Conservation (phyloP, 1,284 basidiomycete species). For the Coriolopsis trogii region DNA sequence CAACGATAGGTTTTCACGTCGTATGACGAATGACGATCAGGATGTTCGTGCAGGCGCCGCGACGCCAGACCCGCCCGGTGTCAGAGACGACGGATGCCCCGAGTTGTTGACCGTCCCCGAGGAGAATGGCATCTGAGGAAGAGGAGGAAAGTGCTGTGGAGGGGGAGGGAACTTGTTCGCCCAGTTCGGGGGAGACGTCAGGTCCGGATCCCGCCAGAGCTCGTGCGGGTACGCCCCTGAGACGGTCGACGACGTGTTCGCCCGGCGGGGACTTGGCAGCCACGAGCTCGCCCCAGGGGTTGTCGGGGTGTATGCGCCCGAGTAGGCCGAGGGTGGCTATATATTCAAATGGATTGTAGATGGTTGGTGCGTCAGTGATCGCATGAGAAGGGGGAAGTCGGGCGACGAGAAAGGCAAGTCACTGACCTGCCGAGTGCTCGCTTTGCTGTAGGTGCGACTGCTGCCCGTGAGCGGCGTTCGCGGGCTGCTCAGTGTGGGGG, state of each 20-base stretch:
- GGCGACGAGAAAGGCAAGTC: background rate
- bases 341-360: background rate
- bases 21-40: no score
- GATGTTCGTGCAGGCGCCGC: no score
- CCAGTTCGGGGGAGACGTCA: conserved; percentile 13
- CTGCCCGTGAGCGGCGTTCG: conserved; percentile 1
- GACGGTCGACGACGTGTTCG: conserved; percentile 21
- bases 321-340: conserved; percentile 4
- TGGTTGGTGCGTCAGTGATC: background rate
- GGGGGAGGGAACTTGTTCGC: conserved; percentile 8
- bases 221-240: conserved; percentile 21
- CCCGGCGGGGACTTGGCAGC: conserved; percentile 12
- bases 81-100: no score
- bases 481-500: conserved; percentile 4
- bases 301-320: background rate
- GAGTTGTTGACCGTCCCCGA: no score
- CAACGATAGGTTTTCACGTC: no score
- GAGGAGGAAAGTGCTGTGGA: no score
- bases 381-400: background rate
- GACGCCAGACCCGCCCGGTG: no score
- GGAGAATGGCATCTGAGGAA: no score
- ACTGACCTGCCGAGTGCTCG: conserved; percentile 14
- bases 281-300: conserved; percentile 6
- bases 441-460: no score
- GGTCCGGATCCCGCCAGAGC: conserved; percentile 17